phyloP scores from a whole-genome alignment of 2,329 filamentous ascomycete species.

The Botryotinia globosa region DNA sequence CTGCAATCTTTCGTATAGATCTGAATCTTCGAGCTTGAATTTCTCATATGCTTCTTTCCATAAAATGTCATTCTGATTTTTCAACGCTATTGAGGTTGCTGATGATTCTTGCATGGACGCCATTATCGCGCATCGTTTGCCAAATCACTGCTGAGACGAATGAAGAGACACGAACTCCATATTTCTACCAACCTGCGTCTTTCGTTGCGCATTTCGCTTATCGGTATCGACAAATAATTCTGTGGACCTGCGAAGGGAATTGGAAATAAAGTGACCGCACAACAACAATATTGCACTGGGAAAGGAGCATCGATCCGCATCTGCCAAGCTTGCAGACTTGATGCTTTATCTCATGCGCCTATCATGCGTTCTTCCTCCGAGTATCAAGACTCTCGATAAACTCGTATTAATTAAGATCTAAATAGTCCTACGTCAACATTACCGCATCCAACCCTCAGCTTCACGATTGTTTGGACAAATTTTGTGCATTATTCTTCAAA shows the following conservation, averaged over 20 bases:
- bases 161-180: neutral
- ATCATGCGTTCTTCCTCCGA: no score
- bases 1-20: neutral
- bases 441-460: neutral
- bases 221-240: no score
- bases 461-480: neutral
- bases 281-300: no score
- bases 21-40: neutral
- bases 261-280: no score
- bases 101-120: neutral
- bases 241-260: no score
- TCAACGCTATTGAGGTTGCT: neutral
- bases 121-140: neutral
- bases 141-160: neutral
- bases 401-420: no score
- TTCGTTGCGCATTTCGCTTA: fast-evolving
- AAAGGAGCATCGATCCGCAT: no score
- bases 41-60: constrained; percentile 3
- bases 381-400: no score
- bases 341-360: no score
- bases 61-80: neutral
- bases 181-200: no score
- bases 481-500: neutral
- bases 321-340: no score
- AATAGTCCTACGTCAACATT: no score